Evolutionary conservation across 2,329 filamentous ascomycete species (phyloP).

Genomic region (Knoxdaviesia proteae): DNA sequence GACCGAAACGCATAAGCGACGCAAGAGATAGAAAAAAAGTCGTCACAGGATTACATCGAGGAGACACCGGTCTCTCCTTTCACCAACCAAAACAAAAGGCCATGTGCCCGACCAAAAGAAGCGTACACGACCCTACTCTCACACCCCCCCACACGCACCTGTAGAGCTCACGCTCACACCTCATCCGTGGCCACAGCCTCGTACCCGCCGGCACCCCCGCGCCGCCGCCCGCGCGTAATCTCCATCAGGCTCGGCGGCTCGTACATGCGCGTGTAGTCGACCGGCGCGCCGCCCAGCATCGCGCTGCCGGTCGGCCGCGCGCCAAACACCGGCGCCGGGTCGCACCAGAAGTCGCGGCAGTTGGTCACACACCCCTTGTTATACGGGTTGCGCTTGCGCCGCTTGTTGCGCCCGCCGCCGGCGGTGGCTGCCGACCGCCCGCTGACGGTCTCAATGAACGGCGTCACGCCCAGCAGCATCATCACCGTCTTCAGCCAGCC

Average conservation of each 20-base stretch:
- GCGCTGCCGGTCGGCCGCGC: constrained; percentile 53
- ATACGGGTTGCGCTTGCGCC: constrained; percentile 57
- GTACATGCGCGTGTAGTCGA: constrained; percentile 83
- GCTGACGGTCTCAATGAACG: constrained; percentile 80
- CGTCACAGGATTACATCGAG: too few relatives aligned
- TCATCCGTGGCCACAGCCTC: constrained; percentile 40
- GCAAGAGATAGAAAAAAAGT: too few relatives aligned
- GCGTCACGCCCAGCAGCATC: constrained; percentile 72
- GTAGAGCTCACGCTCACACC: constrained; percentile 15
- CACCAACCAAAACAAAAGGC: too few relatives aligned
- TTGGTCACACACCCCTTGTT: constrained; percentile 68
- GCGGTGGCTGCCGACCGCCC: constrained; percentile 51
- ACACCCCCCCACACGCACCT: too few relatives aligned
- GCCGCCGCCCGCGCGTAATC: constrained; percentile 22
- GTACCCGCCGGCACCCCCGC: constrained; percentile 28
- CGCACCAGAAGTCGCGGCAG: constrained; percentile 92
- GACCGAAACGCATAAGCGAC: too few relatives aligned
- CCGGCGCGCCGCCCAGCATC: constrained; percentile 52
- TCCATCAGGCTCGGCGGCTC: constrained; percentile 57
- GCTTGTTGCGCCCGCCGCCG: constrained; percentile 19
- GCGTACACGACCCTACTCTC: too few relatives aligned
- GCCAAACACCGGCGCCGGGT: constrained; percentile 63
- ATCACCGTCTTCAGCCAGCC: constrained; percentile 64
- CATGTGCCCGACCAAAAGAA: too few relatives aligned
- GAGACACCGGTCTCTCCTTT: too few relatives aligned